These are phyloP conservation scores for Populus davidiana DNA, from an alignment of 345 rosid genomes.

Conservation along the genomic window DNA sequence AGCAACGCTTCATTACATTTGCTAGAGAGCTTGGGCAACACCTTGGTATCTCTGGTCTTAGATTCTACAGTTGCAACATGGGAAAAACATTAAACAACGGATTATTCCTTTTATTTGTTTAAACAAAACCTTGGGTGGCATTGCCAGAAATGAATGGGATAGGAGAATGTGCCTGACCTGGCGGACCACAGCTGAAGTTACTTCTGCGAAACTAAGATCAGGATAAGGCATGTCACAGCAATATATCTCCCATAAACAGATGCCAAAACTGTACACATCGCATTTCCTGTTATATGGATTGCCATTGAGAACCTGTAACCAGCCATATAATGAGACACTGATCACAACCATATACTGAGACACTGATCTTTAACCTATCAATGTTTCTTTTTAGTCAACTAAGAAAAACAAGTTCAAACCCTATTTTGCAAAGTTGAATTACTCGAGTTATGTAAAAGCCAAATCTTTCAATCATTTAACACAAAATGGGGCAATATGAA, in stretches of 20 bases:
- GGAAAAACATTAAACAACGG: not conserved
- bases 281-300: slow-evolving; percentile 93
- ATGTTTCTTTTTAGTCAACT: not conserved
- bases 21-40: slow-evolving; percentile 89
- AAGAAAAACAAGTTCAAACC: not conserved
- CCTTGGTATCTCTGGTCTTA: slow-evolving; percentile 96
- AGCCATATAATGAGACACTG: slow-evolving; percentile 15
- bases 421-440: not conserved
- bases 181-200: slow-evolving; percentile 92
- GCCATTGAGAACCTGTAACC: slow-evolving; percentile 87
- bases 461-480: slow-evolving; percentile 7
- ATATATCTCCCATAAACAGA: slow-evolving; percentile 96
- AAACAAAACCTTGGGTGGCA: not conserved
- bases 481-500: not conserved
- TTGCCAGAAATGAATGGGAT: not conserved
- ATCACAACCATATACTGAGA: slow-evolving; percentile 19
- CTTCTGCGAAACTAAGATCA: slow-evolving; percentile 90
- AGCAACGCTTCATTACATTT: slow-evolving; percentile 91
- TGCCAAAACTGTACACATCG: slow-evolving; percentile 94
- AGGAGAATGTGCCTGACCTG: slow-evolving; percentile 47
- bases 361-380: slow-evolving; percentile 10
- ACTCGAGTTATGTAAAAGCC: not conserved
- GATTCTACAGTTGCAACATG: slow-evolving; percentile 44
- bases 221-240: slow-evolving; percentile 99
- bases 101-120: not conserved